Base-by-base conservation (phyloP, 2,329 filamentous ascomycete genomes). In the Alternaria consortialis region DNA sequence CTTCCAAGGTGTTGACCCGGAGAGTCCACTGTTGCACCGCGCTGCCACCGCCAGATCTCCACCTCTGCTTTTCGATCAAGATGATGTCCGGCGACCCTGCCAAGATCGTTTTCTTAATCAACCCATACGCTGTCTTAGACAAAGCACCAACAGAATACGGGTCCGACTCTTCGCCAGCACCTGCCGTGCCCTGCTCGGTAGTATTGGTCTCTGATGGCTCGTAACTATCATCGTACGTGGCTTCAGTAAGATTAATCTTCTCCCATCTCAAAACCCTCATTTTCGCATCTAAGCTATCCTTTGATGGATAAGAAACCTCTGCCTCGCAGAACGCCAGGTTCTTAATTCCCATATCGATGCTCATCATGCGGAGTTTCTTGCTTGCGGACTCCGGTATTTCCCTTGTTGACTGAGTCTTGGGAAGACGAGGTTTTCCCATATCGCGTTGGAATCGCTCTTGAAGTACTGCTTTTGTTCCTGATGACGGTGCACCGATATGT, bases 271-370 rank as follows among this genome's bases (percentile, higher is more conserved):
- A 9, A 8, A 78, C 52, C 5, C 71, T 51, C 74, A 78, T 75
- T 1, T 56, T 58, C 0, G 71, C 60, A 17, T 62, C 55, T 17
- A 62, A 36, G 17, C 53, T 37, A 15, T 58, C 39, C 20, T 46
- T 40, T 12, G n/a, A 17, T 23, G 56, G 36, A 31, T 54, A 53
- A 8, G 66, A 48, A 1, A 85, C 72, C 17, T 79, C 71, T 32
- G 91, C 77, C 62, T 92, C 83, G 65, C 90, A 91, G 74, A 88
- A 92, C 1, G 91, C 92, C 4, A 96, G 82, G 74, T 96, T 96
- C 43, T 87, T 88, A 66, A 96, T 91, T 4, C 92, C 92, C 87
- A 95, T 90, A 76, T 96, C 92, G 63, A 96, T 90, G 74, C 91
- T 94, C 34, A 95, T 77, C 25, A 95, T 83, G 43, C 88, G 60